Evolutionary conservation across 306 rosid genomes (phyloP).

Genomic region (Leucaena leucocephala): DNA sequence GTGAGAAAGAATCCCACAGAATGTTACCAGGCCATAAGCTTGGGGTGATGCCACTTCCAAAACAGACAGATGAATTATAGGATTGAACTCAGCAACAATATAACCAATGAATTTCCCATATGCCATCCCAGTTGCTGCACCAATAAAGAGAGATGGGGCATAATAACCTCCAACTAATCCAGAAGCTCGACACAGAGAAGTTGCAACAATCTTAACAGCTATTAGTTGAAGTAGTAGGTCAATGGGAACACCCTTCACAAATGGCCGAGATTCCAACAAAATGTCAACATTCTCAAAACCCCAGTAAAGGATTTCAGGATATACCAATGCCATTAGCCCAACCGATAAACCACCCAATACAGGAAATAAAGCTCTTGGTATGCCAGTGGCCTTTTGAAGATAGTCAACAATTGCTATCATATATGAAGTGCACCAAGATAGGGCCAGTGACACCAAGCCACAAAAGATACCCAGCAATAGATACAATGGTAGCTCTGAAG

Average conservation of each 20-base stretch:
- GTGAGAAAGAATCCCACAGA: constrained; percentile 36
- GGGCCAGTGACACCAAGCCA: constrained; percentile 80
- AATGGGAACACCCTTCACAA: constrained; percentile 71
- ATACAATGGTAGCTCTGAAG: constrained; percentile 96
- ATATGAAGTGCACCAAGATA: constrained; percentile 82
- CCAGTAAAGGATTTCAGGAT: constrained; percentile 94
- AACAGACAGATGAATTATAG: constrained; percentile 59
- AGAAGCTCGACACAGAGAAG: constrained; percentile 89
- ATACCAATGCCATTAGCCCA: constrained; percentile 82
- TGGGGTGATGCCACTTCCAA: constrained; percentile 95
- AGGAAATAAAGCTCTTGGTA: constrained; percentile 68
- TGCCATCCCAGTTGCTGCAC: constrained; percentile 95
- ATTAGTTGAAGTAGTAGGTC: constrained; percentile 80
- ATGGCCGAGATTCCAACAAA: constrained; percentile 90
- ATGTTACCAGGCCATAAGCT: constrained; percentile 93
- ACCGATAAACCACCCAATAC: constrained; percentile 80
- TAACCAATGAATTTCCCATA: constrained; percentile 78
- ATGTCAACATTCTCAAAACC: constrained; percentile 95
- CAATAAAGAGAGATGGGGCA: constrained; percentile 95
- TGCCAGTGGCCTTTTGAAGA: constrained; percentile 58
- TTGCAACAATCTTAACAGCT: constrained; percentile 78
- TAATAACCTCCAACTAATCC: constrained; percentile 96
- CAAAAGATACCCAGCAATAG: constrained; percentile 85
- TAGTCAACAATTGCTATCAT: constrained; percentile 61
- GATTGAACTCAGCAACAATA: constrained; percentile 61